Evolutionary conservation across 2,329 filamentous ascomycete genomes (phyloP).

Genomic region (Dothistroma pini): DNA sequence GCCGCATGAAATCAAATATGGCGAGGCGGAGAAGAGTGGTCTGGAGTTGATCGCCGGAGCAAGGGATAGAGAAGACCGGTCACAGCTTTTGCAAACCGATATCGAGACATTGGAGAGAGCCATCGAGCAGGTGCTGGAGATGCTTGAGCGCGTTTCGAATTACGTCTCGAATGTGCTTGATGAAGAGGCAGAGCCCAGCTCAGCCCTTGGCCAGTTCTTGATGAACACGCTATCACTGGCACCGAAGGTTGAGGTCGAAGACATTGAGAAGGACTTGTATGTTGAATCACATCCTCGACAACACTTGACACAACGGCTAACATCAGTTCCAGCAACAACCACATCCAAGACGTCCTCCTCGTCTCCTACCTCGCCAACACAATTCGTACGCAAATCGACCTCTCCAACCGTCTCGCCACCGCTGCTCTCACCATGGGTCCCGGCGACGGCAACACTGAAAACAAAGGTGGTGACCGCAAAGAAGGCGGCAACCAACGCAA

Average conservation of each 20-base stretch:
- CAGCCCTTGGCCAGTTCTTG: slow-evolving; percentile 88
- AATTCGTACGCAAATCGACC: slow-evolving; percentile 97
- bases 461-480: slow-evolving; percentile 24
- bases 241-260: slow-evolving; percentile 85
- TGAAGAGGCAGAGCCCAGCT: slow-evolving; percentile 85
- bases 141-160: slow-evolving; percentile 85
- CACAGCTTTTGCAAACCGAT: slow-evolving; percentile 73
- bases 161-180: slow-evolving; percentile 94
- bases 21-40: slow-evolving; percentile 70
- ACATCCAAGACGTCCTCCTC: slow-evolving; percentile 97
- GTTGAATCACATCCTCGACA: slow-evolving; percentile 35
- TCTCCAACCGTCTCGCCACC: slow-evolving; percentile 87
- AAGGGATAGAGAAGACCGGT: slow-evolving; percentile 71
- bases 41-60: slow-evolving; percentile 82
- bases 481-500: slow-evolving; percentile 21
- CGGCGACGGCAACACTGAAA: slow-evolving; percentile 22
- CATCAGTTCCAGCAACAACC: slow-evolving; percentile 70
- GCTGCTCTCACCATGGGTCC: slow-evolving; percentile 49
- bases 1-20: slow-evolving; percentile 88
- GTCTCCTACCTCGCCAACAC: slow-evolving; percentile 98
- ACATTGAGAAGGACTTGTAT: slow-evolving; percentile 92
- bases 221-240: slow-evolving; percentile 90
- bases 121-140: slow-evolving; percentile 79
- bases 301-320: slow-evolving; percentile 16
- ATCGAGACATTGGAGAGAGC: slow-evolving; percentile 84